phyloP scores from a whole-genome alignment of 441 rosid genomes.

The Pelargonium myrrhifolium region DNA sequence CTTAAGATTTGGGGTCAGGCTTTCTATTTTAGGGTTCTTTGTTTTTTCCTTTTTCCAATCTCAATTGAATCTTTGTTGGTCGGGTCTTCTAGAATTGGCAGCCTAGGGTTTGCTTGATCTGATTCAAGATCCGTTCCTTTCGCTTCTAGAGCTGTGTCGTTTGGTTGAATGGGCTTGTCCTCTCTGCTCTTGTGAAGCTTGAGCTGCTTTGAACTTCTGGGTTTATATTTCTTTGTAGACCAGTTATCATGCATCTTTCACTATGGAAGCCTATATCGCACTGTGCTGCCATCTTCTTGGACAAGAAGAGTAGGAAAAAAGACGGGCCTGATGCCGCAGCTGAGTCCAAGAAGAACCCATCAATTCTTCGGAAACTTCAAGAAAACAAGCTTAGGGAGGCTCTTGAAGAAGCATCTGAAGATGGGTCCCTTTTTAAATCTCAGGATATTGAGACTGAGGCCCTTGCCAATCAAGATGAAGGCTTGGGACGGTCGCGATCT shows the following conservation, averaged over 20 bases:
- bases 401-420: slow-evolving; percentile 90
- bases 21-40: slow-evolving; percentile 12
- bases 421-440: slow-evolving; percentile 77
- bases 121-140: slow-evolving; percentile 28
- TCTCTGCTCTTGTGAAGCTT: slow-evolving; percentile 18
- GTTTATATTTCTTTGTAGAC: slow-evolving; percentile 17
- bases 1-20: slow-evolving; percentile 10
- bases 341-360: slow-evolving; percentile 41
- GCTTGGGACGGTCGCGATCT: slow-evolving; percentile 78
- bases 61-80: slow-evolving; percentile 18
- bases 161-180: slow-evolving; percentile 40
- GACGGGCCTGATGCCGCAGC: slow-evolving; percentile 56
- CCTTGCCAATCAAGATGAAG: slow-evolving; percentile 42
- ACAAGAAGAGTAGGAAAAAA: slow-evolving; percentile 74
- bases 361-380: slow-evolving; percentile 50
- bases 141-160: slow-evolving; percentile 25
- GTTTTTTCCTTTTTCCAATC: slow-evolving; percentile 7
- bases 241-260: slow-evolving; percentile 78
- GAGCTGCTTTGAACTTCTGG: slow-evolving; percentile 22
- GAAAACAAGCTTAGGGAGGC: slow-evolving; percentile 84
- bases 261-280: slow-evolving; percentile 94
- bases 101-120: slow-evolving; percentile 38
- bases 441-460: slow-evolving; percentile 59
- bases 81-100: slow-evolving; percentile 22
- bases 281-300: slow-evolving; percentile 89